Base-by-base conservation (phyloP, 805 yeast genomes). In the Yarrowia osloensis region DNA sequence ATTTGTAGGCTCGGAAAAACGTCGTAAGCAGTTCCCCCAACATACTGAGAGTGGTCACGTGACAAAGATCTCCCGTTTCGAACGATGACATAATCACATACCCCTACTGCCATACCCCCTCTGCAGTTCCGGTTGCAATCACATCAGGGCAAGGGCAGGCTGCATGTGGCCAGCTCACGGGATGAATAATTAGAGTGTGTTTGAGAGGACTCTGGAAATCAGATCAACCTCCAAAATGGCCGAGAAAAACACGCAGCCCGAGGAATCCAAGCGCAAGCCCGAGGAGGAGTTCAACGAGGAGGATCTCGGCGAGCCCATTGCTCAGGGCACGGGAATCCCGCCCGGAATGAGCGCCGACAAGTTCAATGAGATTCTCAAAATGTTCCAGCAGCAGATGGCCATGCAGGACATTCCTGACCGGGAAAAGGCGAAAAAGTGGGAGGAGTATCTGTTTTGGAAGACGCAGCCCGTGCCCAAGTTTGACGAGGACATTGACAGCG, bases 381-480 rank as follows among this genome's bases (percentile, higher is more conserved):
- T 37, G 52, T 52, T 66, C 28, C 35, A 54, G 54, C 59, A 61
- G 33, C 66, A 61, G 54, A 61, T 61, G 65, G 50, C 68, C 55
- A 49, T 57, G 68, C 57, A 63, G 33, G 49, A 50, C 19, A 24
- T 47, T 21, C 57, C 68, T 15, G 69, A 66, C 11, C 61, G 70
- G 13, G 69, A 69, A 29, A 54, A 59, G 54, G 76, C 73, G 17
- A 78, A 79, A 70, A 70, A 87, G 24, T 91, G 92, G 90, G 86
- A 89, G 65, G 96, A 93, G 74, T 91, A 93, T 81, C 91, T 90
- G 79, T 95, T 95, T 79, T 95, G 99, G 99, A 90, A 89, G 74
- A 95, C 99, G 2, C 99, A 95, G 78, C 99, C 99, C 0, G 98
- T 95, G 22, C 84, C 92, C 9, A 81, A 81, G 33, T 86, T 93